Conservation (phyloP, 2,329 filamentous ascomycete species). For the Claviceps arundinis region DNA sequence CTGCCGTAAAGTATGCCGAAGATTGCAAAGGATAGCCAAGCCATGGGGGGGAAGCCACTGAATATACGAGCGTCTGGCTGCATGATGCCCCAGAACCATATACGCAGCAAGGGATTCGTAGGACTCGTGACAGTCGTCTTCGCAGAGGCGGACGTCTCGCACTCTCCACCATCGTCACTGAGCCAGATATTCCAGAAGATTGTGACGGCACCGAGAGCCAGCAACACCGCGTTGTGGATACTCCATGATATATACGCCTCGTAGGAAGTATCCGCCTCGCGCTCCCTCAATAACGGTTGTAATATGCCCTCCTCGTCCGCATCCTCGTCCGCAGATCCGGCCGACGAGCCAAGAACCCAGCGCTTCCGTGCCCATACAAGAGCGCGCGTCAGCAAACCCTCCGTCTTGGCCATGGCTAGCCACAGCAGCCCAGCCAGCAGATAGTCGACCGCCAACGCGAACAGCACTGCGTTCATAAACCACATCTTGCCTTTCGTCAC, state of each 20-base stretch:
- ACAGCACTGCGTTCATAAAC: conserved; percentile 30
- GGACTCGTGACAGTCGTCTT: conserved; percentile 2
- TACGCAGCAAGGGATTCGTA: conserved; percentile 15
- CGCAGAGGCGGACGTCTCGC: conserved; percentile 8
- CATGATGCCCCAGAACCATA: conserved; percentile 28
- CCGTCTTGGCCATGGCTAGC: conserved; percentile 22
- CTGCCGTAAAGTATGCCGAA: conserved; percentile 31
- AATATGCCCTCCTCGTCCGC: conserved; percentile 12
- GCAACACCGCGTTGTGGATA: conserved; percentile 24
- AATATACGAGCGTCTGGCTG: conserved; percentile 14
- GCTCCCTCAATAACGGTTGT: conserved; percentile 17
- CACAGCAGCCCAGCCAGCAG: conserved; percentile 29
- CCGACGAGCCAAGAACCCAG: conserved; percentile 2
- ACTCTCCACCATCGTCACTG: conserved; percentile 25
- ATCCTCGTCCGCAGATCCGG: conserved; percentile 5
- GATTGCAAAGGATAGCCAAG: conserved; percentile 33
- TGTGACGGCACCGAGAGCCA: conserved; percentile 20
- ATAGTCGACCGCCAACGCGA: conserved; percentile 32
- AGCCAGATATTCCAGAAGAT: conserved; percentile 36
- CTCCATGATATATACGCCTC: conserved; percentile 23
- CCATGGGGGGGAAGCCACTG: conserved; percentile 30
- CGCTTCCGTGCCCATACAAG: conserved; percentile 11
- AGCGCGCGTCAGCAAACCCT: conserved; percentile 17
- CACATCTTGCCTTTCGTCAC: conserved; percentile 22
- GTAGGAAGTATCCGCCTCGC: neutral